phyloP scores from a whole-genome alignment of 1,284 basidiomycete species.

The Ganoderma resinaceum region DNA sequence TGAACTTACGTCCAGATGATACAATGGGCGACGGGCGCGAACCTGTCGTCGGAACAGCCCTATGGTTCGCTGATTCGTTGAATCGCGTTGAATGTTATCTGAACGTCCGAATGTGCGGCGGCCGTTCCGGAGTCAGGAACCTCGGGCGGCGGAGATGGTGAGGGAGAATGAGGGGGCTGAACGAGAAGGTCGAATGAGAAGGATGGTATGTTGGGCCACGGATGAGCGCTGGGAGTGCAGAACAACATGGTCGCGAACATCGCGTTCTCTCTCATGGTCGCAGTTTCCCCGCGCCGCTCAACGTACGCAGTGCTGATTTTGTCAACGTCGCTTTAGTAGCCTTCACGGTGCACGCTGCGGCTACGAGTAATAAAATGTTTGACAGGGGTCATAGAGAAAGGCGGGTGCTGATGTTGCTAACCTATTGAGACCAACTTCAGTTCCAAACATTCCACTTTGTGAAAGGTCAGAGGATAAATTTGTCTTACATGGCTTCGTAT shows the following conservation, averaged over 20 bases:
- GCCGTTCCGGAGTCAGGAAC: neutral
- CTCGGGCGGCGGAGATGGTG: slow-evolving; percentile 1
- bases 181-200: neutral
- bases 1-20: neutral
- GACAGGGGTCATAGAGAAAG: neutral
- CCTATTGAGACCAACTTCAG: neutral
- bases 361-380: neutral
- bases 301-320: neutral
- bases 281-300: neutral
- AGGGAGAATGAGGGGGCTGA: slow-evolving; percentile 1
- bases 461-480: neutral
- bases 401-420: neutral
- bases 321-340: neutral
- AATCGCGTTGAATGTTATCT: neutral
- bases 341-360: neutral
- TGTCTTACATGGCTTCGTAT: neutral
- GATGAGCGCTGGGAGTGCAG: neutral
- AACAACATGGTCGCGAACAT: neutral
- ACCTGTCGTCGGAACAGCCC: neutral
- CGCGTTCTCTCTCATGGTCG: slow-evolving; percentile 7
- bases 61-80: neutral
- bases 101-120: neutral
- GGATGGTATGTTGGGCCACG: neutral
- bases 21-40: neutral
- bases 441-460: neutral